A percentile compares a stretch with the other conserved stretches of the same genome.
Evolutionary conservation across 345 rosid genomes (phyloP).

Genomic region (Salix suchowensis): DNA sequence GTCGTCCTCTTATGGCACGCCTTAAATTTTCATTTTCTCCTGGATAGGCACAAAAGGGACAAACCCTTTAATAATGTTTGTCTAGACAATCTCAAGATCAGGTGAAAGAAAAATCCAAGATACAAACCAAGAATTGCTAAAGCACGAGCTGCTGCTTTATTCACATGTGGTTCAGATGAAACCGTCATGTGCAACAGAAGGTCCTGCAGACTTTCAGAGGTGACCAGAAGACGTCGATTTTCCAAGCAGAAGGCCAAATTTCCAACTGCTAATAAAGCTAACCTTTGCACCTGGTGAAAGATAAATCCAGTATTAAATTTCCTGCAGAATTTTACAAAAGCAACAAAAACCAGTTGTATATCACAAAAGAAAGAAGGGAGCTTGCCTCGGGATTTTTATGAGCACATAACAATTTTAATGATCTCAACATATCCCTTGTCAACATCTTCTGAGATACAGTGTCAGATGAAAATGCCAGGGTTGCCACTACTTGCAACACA

Average conservation of each 20-base stretch:
- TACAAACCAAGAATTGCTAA: conserved; percentile 89
- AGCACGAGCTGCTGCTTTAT: conserved; percentile 97
- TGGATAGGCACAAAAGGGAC: conserved; percentile 26
- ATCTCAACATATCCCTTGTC: conserved; percentile 75
- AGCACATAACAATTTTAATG: conserved; percentile 75
- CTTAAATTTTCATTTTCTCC: conserved; percentile 95
- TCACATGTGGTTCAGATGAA: conserved; percentile 73
- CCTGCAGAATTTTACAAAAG: conserved; percentile 7
- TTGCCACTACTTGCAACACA: conserved; percentile 81
- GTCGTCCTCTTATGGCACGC: conserved; percentile 88
- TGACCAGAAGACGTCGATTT: conserved; percentile 79
- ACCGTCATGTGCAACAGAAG: conserved; percentile 80
- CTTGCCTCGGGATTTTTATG: conserved; percentile 82
- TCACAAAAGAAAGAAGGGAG: conserved; percentile 6
- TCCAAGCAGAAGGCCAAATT: conserved; percentile 92
- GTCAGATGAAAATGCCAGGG: conserved; percentile 86
- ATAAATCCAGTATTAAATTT: conserved; percentile 18
- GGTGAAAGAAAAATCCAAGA: not conserved
- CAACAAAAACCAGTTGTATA: conserved; percentile 1
- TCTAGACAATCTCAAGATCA: conserved; percentile 3
- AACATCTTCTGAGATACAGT: conserved; percentile 83
- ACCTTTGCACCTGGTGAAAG: conserved; percentile 72
- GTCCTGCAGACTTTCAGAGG: conserved; percentile 94
- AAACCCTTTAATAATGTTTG: not conserved
- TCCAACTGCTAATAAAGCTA: conserved; percentile 85